Base-by-base conservation (phyloP, 2,329 filamentous ascomycete genomes). In the Alternaria brassicae region DNA sequence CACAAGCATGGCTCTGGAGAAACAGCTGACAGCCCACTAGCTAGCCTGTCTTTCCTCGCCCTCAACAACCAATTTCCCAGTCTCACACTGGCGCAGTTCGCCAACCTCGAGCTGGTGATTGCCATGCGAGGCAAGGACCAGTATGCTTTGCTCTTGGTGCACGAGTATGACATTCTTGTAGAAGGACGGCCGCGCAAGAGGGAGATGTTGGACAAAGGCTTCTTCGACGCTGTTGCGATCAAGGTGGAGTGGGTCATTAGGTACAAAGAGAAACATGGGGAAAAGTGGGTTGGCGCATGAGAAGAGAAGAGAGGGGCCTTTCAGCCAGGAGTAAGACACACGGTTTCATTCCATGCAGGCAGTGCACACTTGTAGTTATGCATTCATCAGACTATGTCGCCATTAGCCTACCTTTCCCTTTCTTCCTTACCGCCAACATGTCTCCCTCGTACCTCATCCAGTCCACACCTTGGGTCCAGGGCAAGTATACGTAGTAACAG, bases 391-490 rank as follows among this genome's bases (percentile, higher is more conserved):
- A 30, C 44, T 19, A 48, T 19, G n/a, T 2, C n/a, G 21, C 15
- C 23, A 3, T 15, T 2, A 9, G n/a, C n/a, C 27, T 19, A 6
- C 15, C 13, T 2, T 27, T 2, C 17, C 40, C 23, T n/a, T n/a
- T n/a, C 40, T 42, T 10, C 40, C 15, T 44, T 44, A 4, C 23
- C 8, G 3, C 15, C 17, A 15, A 28, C 23, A 27, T 6, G 4
- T 27, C 27, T 25, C 27, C 6, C 23, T 19, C n/a, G 13, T n/a
- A n/a, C n/a, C 8, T 21, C 75, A 82, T 34, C 81, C 81, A 61
- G 71, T 79, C 83, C 82, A 84, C 12, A 84, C 81, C 42, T 75
- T 77, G 1, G 83, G 83, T 13, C 82, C 83, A 1, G 83, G 82
- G 50, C 70, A 72, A 4, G 77, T 83, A 65, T 84, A 85, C 0